A percentile compares a stretch with the other conserved stretches of the same genome.
Evolutionary conservation across 2,329 filamentous ascomycete species (phyloP).

Genomic region (Chalaropsis ovoidea): DNA sequence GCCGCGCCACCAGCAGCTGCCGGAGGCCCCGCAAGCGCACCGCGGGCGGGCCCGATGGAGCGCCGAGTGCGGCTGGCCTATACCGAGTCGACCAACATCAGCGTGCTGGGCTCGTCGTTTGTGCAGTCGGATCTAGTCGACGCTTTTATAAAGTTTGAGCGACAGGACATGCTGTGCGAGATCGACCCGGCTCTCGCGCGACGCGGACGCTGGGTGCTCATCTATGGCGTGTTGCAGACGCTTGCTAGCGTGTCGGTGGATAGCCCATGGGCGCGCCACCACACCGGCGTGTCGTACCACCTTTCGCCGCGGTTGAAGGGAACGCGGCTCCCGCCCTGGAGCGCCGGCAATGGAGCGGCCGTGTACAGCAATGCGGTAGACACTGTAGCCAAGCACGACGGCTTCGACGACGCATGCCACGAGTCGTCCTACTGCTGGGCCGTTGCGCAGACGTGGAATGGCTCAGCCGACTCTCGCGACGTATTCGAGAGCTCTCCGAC

Average conservation of each 20-base stretch:
- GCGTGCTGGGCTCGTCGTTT: slow-evolving; percentile 45
- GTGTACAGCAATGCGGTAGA: not conserved
- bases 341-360: slow-evolving; percentile 27
- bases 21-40: not conserved
- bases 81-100: slow-evolving; percentile 51
- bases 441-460: slow-evolving; percentile 35
- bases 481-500: slow-evolving; percentile 29
- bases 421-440: slow-evolving; percentile 46
- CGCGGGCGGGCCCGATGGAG: slow-evolving; percentile 35
- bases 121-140: slow-evolving; percentile 45
- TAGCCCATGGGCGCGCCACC: slow-evolving; percentile 43
- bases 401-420: slow-evolving; percentile 36
- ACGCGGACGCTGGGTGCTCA: slow-evolving; percentile 50
- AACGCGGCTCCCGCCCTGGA: slow-evolving; percentile 47
- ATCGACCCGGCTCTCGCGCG: slow-evolving; percentile 47
- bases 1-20: not conserved
- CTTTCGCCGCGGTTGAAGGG: slow-evolving; percentile 45
- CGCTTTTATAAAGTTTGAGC: slow-evolving; percentile 47
- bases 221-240: slow-evolving; percentile 51
- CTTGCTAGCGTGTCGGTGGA: slow-evolving; percentile 51
- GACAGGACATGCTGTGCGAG: slow-evolving; percentile 41
- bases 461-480: slow-evolving; percentile 27
- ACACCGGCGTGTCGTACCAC: slow-evolving; percentile 47
- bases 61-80: slow-evolving; percentile 47
- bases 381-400: slow-evolving; percentile 20